Base-by-base conservation (phyloP, 108 stramenopile genomes). In the Mayamaea pseudoterrestris region DNA sequence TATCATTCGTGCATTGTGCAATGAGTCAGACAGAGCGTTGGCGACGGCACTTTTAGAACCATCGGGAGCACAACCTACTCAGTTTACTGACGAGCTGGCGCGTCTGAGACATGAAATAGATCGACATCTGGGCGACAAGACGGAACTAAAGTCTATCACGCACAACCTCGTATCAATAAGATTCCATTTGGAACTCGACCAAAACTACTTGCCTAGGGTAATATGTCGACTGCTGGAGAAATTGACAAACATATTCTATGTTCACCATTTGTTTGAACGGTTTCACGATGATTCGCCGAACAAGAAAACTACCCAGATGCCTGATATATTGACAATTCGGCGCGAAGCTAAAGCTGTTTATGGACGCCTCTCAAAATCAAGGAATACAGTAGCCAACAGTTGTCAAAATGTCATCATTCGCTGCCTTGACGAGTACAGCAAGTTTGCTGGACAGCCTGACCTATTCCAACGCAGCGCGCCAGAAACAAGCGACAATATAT, bases 101-200 rank as follows among this genome's bases (percentile, higher is more conserved):
- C 53, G 48, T 31, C 29, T 63, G 54, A 24, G 28, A 3, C 9
- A 40, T 24, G 55, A 48, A 17, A 44, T 53, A 17, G 20, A 59
- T 21, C 35, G 36, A 22, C 13, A 63, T 22, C 27, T 39, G 50
- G 35, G 61, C 34, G 50, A 57, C 45, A 16, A 36, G 41, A 21
- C 50, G 39, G 39, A 52, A 24, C 18, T 67, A 36, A 25, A 43
- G 41, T 26, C 36, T 30, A 29, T 53, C 44, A 60, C 50, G 6
- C 59, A 68, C 16, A 75, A 75, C 41, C 50, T 75, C 12, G 61
- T 69, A 1, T 69, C 68, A 14, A 75, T 75, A 8, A 68, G 74
- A 3, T 68, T 75, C 26, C 63, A 63, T 29, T 69, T 69, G 37
- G 74, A 69, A 39, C 11, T 11, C 24, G 2, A 44, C 17, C 45